Base-by-base conservation (phyloP, 1,284 basidiomycete genomes). In the Kwoniella shivajii region DNA sequence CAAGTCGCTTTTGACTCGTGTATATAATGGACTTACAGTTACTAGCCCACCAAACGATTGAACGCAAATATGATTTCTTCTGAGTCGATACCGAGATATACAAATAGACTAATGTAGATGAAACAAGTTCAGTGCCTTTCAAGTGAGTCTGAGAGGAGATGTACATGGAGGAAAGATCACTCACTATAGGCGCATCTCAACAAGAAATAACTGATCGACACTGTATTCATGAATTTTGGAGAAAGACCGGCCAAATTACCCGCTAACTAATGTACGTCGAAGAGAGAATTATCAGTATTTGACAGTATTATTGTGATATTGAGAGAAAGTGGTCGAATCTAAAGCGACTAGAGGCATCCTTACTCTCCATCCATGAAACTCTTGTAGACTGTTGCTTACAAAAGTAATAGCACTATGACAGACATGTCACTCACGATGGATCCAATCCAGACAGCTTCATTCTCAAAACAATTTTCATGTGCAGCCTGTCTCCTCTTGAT, bases 391-490 rank as follows among this genome's bases (percentile, higher is more conserved):
- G n/a, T n/a, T n/a, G n/a, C n/a, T n/a, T n/a, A n/a, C n/a, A n/a
- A n/a, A n/a, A n/a, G n/a, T n/a, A n/a, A n/a, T n/a, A n/a, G n/a
- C n/a, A n/a, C n/a, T n/a, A n/a, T n/a, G n/a, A n/a, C n/a, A n/a
- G n/a, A n/a, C n/a, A n/a, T n/a, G 13, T 16, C 5, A 68, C 68
- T 63, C 55, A 72, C 71, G 6, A 75, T 63, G 34, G 65, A 62
- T 7, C 59, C 68, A 20, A 55, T 34, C 39, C 70, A 66, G 4
- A 71, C 56, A 3, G 59, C 55, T 56, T 73, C 37, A 27, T 63
- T 66, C 50, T 75, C 73, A 31, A 61, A 64, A 29, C 61, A 60
- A 46, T 75, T 75, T 53, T 68, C 50, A 44, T 75, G 71, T 14
- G 69, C 67, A 11, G 67, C 66, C 39, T 70, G 53, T 29, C 66